These are phyloP conservation scores for Bauhinia variegata DNA, from an alignment of 306 rosid genomes.

Conservation along the genomic window DNA sequence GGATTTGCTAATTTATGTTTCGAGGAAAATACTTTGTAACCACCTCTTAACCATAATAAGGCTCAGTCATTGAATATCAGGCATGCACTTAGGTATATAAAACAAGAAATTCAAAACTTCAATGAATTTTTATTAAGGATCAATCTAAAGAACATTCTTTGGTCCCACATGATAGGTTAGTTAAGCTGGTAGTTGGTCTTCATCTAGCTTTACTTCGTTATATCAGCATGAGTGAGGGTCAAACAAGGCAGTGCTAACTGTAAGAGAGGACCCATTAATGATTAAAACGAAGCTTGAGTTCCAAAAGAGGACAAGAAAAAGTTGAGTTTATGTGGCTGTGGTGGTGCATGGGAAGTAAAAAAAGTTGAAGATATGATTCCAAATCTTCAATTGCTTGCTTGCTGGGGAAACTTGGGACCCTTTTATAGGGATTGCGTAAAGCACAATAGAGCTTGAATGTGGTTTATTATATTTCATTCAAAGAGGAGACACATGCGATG, in stretches of 20 bases:
- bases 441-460: conserved; percentile 42
- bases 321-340: conserved; percentile 2
- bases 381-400: conserved; percentile 51
- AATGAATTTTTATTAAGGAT: no score
- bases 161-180: conserved; percentile 1
- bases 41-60: no score
- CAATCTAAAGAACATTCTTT: no score
- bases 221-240: not conserved
- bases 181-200: conserved; percentile 33
- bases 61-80: no score
- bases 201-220: conserved; percentile 20
- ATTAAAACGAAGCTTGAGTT: conserved; percentile 33
- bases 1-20: no score
- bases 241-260: not conserved
- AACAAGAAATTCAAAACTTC: no score
- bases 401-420: conserved; percentile 45
- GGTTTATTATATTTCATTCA: conserved; percentile 18
- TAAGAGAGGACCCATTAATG: conserved; percentile 31
- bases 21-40: no score
- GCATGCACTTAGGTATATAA: no score
- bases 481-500: conserved; percentile 45
- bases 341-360: conserved; percentile 34
- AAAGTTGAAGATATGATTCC: conserved; percentile 44
- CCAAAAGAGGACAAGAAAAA: conserved; percentile 6
- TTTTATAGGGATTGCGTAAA: conserved; percentile 63